Evolutionary conservation across 495 filamentous ascomycete genomes (phyloP), one percentile per base, ranked within the genome.

Genomic region (Penicillium silybi): DNA sequence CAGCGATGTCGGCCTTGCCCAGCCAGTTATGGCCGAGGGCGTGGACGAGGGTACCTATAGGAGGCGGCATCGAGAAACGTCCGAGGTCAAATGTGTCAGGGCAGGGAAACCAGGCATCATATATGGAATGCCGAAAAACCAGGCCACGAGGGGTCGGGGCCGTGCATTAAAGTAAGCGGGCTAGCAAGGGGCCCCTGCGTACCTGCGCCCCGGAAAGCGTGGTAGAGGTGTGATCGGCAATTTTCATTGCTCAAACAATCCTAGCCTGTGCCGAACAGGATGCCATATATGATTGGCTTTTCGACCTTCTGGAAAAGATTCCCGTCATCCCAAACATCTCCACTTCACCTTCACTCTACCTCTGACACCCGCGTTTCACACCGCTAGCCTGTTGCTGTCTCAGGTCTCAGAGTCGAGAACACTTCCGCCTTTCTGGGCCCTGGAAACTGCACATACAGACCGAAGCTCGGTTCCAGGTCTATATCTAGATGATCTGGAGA

Each of bases 21-120:
- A 58, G 55, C 59, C 51, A 51, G 46, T 65, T 65, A 41, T 61
- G 63, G 42, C 57, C 44, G 8, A 65, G 57, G 22, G 51, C 27
- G 41, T 58, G 52, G 20, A 48, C 41, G 6, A 63, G 49, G 6
- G 51, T 52, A 32, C 51, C 59, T 1, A 32, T 19, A 0, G 45
- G 26, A 48, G 50, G 32, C 35, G 61, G 29, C 62, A 65, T 64
- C 26, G 37, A 3, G 46, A 23, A 23, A 6, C 22, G 40, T 23
- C 11, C 26, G 43, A n/a, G 34, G 27, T 26, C 41, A 17, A 35
- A 29, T 23, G 43, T 39, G 27, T 44, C 25, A 44, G 15, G 37
- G 4, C 17, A 45, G 13, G 13, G 29, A 26, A 19, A 47, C 4
- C 39, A 34, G 50, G 38, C 37, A 46, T 32, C 35, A 53, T 26